Base-by-base conservation (phyloP, 495 filamentous ascomycete species). In the Aspergillus haitiensis region DNA sequence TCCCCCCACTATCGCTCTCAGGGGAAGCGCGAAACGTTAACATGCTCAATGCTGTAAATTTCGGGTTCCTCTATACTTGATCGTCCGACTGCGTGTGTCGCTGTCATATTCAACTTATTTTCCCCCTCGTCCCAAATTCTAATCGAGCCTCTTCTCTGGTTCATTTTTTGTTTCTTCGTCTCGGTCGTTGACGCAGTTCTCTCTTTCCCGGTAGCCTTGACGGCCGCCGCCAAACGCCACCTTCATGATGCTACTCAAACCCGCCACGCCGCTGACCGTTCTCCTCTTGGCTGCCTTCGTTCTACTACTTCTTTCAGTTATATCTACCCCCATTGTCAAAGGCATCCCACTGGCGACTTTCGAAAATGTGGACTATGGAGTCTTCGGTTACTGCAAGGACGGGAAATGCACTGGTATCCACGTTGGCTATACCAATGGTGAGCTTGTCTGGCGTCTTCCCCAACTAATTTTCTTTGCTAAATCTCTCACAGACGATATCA, bases 251-350 rank as follows among this genome's bases (percentile, higher is more conserved):
- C 81, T 88, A 73, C 73, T 98, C 71, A 91, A 93, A 64, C 94
- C 94, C 52, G 94, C 94, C 67, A 98, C 94, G 40, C 93, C 94
- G 60, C 79, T 98, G 69, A 87, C 91, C 63, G 75, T 96, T 59
- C 78, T 98, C 67, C 87, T 97, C 54, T 83, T 96, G 55, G 78
- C 84, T 66, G 92, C 93, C 59, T 98, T 98, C 76, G 86, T 77
- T 51, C 80, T 97, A 34, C 79, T 98, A 18, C 76, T 97, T 5
- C 78, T 98, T 18, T 89, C 92, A n/a, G 89, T 91, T 39, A 73
- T 98, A 18, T 96, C 92, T n/a, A 93, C 92, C 0, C 94, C 94
- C 10, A 90, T 98, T 62, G 86, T 98, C 69, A 88, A 88, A 65
- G 81, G 77, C 10, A 93, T 98, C 35, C 91, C 91, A 2, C 79